Percentiles rank a stretch among this genome's conserved stretches.
These are phyloP conservation scores for Blumeria graminis DNA, from an alignment of 2,329 filamentous ascomycete species.

Conservation along the genomic window DNA sequence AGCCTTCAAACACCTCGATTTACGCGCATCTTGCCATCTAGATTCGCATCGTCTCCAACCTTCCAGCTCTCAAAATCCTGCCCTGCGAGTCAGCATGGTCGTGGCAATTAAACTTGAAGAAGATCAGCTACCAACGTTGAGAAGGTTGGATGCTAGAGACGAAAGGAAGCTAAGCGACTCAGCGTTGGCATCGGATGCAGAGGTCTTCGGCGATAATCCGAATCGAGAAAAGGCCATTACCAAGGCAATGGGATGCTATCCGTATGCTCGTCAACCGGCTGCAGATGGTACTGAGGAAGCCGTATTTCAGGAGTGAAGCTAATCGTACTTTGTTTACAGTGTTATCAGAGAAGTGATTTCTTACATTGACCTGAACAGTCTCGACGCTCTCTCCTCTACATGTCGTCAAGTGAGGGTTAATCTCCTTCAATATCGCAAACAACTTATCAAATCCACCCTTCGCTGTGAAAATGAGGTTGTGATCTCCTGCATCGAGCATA, in stretches of 20 bases:
- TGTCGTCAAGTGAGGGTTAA: slow-evolving; percentile 58
- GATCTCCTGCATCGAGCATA: slow-evolving; percentile 28
- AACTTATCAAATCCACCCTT: slow-evolving; percentile 50
- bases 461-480: slow-evolving; percentile 52
- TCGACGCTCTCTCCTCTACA: slow-evolving; percentile 61
- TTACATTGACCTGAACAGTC: slow-evolving; percentile 63
- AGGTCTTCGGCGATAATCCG: slow-evolving; percentile 15
- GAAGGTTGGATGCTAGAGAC: too few species aligned
- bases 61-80: too few species aligned
- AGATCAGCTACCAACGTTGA: too few species aligned
- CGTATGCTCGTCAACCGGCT: slow-evolving; percentile 24
- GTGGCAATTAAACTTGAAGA: too few species aligned
- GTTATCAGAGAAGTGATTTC: slow-evolving; percentile 53
- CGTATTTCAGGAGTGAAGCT: neutral
- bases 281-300: neutral
- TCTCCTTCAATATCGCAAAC: slow-evolving; percentile 52
- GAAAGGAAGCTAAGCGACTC: too few species aligned
- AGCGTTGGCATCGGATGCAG: slow-evolving; percentile 9
- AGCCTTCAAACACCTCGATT: too few species aligned
- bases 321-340: slow-evolving; percentile 22
- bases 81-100: too few species aligned
- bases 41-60: too few species aligned
- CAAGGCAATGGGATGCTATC: slow-evolving; percentile 40
- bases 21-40: too few species aligned
- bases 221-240: slow-evolving; percentile 32